These are phyloP conservation scores for Fraxinus ornus DNA, from an alignment of 305 asterid genomes.

Conservation along the genomic window DNA sequence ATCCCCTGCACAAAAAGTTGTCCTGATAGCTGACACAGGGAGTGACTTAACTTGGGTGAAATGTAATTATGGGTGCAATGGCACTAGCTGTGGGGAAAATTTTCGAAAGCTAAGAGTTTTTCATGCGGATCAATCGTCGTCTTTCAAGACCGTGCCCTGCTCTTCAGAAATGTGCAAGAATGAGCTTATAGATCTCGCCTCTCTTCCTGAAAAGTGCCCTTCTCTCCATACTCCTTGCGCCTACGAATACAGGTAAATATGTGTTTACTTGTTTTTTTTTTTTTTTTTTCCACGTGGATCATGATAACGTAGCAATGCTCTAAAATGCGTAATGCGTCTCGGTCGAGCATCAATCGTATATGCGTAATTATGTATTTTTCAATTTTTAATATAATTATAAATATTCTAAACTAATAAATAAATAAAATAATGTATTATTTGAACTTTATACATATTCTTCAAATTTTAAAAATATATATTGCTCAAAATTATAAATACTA, in stretches of 20 bases:
- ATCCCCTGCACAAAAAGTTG: conserved; percentile 38
- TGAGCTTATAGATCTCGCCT: conserved; percentile 41
- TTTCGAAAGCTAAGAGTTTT: conserved; percentile 17
- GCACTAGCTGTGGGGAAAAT: conserved; percentile 19
- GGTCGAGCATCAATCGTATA: too few relatives aligned
- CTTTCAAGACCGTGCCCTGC: conserved; percentile 50
- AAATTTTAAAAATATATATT: too few relatives aligned
- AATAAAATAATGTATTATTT: too few relatives aligned
- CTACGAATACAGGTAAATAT: conserved; percentile 47
- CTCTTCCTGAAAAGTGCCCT: conserved; percentile 37
- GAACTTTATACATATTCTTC: too few relatives aligned
- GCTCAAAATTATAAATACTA: too few relatives aligned
- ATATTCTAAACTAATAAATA: too few relatives aligned
- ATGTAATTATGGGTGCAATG: conserved; percentile 37
- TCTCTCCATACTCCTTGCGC: conserved; percentile 44
- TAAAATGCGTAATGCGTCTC: too few relatives aligned
- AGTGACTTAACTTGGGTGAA: conserved; percentile 64
- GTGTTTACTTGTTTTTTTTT: not conserved
- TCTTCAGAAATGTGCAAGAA: conserved; percentile 39
- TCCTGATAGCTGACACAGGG: conserved; percentile 55
- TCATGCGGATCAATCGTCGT: conserved; percentile 36
- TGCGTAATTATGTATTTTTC: too few relatives aligned
- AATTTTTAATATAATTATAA: too few relatives aligned
- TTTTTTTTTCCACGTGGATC: too few relatives aligned
- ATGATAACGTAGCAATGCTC: too few relatives aligned